Conservation (phyloP, 768 basidiomycete genomes). For the Termitomyces sp. region DNA sequence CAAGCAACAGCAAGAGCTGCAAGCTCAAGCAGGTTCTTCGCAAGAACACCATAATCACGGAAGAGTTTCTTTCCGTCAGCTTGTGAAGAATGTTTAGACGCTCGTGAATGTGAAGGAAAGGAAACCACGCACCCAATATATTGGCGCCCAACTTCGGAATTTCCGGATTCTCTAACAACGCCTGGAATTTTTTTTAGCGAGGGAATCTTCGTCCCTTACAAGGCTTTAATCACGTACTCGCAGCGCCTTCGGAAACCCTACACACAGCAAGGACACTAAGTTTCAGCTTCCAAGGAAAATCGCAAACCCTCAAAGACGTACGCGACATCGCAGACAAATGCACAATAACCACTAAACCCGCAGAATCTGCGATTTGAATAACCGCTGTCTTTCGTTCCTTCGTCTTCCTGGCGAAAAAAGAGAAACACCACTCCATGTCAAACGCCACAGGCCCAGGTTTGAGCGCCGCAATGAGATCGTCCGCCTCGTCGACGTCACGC, state of each 20-base stretch:
- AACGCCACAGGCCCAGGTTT: constrained; percentile 25
- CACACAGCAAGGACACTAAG: background rate
- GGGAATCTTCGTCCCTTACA: too few relatives aligned
- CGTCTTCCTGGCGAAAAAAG: background rate
- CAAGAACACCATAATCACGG: constrained; percentile 31
- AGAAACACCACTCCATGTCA: constrained; percentile 29
- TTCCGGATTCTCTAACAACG: constrained; percentile 23
- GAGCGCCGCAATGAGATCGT: constrained; percentile 23
- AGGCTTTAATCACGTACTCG: constrained; percentile 12
- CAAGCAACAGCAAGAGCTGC: constrained; percentile 24
- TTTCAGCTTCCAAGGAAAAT: background rate
- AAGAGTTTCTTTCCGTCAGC: constrained; percentile 33
- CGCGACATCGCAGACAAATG: constrained; percentile 24
- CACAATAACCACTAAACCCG: constrained; percentile 25
- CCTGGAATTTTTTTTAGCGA: constrained; percentile 10
- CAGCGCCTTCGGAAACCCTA: constrained; percentile 25
- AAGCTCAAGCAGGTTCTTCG: constrained; percentile 28
- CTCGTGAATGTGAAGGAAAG: background rate
- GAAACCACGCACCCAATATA: constrained; percentile 21
- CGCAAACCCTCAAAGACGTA: constrained; percentile 10
- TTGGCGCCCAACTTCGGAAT: constrained; percentile 28
- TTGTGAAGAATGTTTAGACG: background rate
- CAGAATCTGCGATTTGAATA: constrained; percentile 25
- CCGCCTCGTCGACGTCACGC: constrained; percentile 21
- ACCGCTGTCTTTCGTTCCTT: constrained; percentile 21